Evolutionary conservation across 371 early-diverging fungal species (phyloP).

Genomic region (Zychaea mexicana): DNA sequence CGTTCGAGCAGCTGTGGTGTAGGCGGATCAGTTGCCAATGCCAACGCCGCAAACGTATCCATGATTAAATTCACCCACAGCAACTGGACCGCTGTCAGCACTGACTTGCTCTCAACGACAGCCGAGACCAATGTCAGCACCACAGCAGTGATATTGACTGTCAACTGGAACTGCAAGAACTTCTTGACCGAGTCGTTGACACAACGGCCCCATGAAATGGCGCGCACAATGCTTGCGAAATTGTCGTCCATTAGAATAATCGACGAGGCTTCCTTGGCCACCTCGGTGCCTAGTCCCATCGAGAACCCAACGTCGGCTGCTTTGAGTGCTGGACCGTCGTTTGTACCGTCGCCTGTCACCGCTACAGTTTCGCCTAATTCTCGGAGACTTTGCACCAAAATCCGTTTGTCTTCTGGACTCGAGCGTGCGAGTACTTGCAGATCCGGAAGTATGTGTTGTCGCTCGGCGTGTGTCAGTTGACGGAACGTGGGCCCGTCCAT

Average conservation of each 20-base stretch:
- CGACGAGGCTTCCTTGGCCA: constrained; percentile 75
- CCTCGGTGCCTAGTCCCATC: constrained; percentile 83
- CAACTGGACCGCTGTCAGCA: constrained; percentile 69
- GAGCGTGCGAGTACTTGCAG: constrained; percentile 75
- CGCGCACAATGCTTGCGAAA: constrained; percentile 72
- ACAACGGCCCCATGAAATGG: constrained; percentile 76
- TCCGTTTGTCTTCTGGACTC: constrained; percentile 71
- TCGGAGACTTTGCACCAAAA: constrained; percentile 64
- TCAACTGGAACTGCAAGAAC: constrained; percentile 77
- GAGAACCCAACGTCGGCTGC: constrained; percentile 77
- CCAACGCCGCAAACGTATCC: constrained; percentile 77
- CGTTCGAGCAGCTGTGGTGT: constrained; percentile 58
- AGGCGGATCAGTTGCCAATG: constrained; percentile 74
- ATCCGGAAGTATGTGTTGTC: constrained; percentile 60
- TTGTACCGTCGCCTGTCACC: constrained; percentile 82
- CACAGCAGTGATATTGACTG: constrained; percentile 74
- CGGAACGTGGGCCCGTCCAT: constrained; percentile 75
- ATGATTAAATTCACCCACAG: constrained; percentile 81
- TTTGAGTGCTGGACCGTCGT: constrained; percentile 77
- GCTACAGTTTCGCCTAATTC: constrained; percentile 70
- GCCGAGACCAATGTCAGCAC: constrained; percentile 62
- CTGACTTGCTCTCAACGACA: constrained; percentile 42
- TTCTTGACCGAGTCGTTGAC: constrained; percentile 79
- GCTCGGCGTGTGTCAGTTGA: constrained; percentile 51
- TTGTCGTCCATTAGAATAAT: constrained; percentile 83